Conservation (phyloP, 2,329 filamentous ascomycete genomes). For the Fusarium denticulatum region DNA sequence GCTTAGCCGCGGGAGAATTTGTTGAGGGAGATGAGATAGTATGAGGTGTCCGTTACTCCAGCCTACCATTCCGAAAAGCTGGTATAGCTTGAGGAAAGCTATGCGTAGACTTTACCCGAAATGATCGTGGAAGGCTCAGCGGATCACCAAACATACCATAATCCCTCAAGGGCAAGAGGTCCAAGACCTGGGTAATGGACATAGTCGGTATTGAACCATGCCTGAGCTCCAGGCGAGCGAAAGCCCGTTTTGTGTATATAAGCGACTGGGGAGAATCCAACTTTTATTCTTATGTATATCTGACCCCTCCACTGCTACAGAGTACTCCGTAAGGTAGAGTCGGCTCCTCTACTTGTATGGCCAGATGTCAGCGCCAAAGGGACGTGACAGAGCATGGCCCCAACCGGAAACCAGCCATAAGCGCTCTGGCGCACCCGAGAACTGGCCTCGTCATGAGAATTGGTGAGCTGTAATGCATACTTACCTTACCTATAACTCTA, state of each 20-base stretch:
- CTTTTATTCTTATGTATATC: background rate
- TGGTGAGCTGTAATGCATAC: background rate
- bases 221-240: background rate
- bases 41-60: conserved; percentile 11
- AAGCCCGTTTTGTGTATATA: background rate
- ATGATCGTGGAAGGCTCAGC: background rate
- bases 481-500: background rate
- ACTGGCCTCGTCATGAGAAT: background rate
- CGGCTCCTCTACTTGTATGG: too few relatives aligned
- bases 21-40: background rate
- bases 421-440: background rate
- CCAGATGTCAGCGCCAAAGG: too few relatives aligned
- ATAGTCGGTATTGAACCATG: background rate
- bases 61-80: conserved; percentile 31
- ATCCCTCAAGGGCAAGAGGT: background rate
- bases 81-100: conserved; percentile 28
- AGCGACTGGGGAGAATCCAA: background rate
- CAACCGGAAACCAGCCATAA: background rate
- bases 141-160: background rate
- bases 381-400: too few relatives aligned
- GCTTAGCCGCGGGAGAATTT: background rate
- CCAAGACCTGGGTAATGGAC: background rate
- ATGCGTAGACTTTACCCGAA: background rate
- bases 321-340: background rate
- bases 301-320: background rate